Conservation (phyloP, 2,329 filamentous ascomycete species). For the Alternaria gansuensis region DNA sequence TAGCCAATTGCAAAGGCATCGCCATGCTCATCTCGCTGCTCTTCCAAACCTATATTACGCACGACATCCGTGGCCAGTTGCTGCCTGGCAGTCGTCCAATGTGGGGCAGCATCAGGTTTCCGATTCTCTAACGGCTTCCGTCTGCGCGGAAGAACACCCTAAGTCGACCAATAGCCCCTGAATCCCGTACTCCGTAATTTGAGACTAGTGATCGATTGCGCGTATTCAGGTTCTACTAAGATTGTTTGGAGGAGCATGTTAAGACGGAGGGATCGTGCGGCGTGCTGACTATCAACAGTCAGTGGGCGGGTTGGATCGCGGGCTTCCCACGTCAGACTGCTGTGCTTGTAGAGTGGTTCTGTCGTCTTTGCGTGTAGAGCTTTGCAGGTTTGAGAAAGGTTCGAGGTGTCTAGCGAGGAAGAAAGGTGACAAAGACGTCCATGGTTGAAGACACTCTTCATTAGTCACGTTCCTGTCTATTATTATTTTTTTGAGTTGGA, state of each 20-base stretch:
- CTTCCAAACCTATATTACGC: neutral
- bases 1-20: neutral
- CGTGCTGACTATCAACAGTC: neutral
- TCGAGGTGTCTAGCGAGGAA: neutral
- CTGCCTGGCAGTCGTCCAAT: neutral
- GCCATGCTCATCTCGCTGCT: neutral
- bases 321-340: neutral
- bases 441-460: too few species aligned
- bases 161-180: neutral
- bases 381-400: constrained; percentile 3
- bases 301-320: neutral
- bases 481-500: too few species aligned
- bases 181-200: neutral
- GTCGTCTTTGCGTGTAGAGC: neutral
- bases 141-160: neutral
- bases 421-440: neutral
- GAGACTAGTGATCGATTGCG: neutral
- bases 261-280: neutral
- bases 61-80: neutral
- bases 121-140: neutral
- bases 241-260: neutral
- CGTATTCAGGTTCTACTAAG: neutral
- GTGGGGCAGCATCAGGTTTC: neutral
- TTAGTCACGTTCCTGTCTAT: too few species aligned
- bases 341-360: neutral